Conservation (phyloP, 2,329 filamentous ascomycete genomes). For the Delphinella strobiligena region DNA sequence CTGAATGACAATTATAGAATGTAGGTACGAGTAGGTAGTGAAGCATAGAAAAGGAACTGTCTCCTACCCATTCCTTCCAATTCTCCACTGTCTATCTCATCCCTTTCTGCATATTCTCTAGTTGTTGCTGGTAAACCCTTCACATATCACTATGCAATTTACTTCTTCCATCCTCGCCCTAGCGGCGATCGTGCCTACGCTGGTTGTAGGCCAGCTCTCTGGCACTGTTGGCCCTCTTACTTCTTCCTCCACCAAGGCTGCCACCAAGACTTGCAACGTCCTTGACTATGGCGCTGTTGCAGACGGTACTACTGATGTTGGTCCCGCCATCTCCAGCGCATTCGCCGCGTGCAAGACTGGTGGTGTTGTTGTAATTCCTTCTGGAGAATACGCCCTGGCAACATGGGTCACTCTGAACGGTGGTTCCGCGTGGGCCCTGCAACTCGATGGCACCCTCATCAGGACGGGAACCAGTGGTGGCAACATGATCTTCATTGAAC, state of each 20-base stretch:
- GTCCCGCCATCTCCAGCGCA: conserved; percentile 35
- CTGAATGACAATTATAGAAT: no score
- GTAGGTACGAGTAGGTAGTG: no score
- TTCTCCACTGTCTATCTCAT: no score
- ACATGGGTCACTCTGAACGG: conserved; percentile 38
- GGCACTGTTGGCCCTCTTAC: conserved; percentile 35
- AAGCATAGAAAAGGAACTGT: no score
- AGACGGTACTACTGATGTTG: conserved; percentile 40
- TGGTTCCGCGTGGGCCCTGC: conserved; percentile 37
- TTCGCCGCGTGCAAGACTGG: conserved; percentile 40
- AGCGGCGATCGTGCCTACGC: conserved; percentile 15
- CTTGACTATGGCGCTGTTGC: conserved; percentile 40
- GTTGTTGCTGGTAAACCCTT: no score
- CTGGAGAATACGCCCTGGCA: conserved; percentile 37
- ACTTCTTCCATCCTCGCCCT: conserved; percentile 11
- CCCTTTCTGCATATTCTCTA: no score
- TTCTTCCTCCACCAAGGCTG: conserved; percentile 29
- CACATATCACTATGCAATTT: no score
- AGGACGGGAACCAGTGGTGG: conserved; percentile 37
- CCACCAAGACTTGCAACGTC: conserved; percentile 41
- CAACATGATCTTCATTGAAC: conserved; percentile 43
- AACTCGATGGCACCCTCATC: conserved; percentile 42
- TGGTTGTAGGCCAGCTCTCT: conserved; percentile 22
- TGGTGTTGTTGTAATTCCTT: conserved; percentile 38
- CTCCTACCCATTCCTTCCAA: no score